Evolutionary conservation across 2,329 filamentous ascomycete genomes (phyloP), one percentile per base, ranked within the genome.

Genomic region (Didymella arachidicola): DNA sequence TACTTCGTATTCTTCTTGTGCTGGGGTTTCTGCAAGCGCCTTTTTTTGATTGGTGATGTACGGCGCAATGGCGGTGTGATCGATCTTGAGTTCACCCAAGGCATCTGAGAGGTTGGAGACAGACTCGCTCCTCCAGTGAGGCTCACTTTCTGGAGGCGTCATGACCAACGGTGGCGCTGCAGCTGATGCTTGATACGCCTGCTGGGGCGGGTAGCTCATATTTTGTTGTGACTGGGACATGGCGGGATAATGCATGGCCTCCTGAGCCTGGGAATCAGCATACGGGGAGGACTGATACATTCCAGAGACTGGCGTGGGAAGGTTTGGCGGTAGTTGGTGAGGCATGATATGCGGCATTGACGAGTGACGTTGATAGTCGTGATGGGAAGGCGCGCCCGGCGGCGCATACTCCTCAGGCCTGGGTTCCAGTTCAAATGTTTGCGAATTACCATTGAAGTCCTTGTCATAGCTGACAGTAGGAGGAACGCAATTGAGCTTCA

Each of bases 401-500:
- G 68, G 64, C 41, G 74, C 71, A 62, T 80, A 80, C 32, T 80
- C 78, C 41, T 74, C 59, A 6, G 74, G 69, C 56, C 75, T 71
- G 30, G 73, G 73, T 52, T 77, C 79, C 53, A 78, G 69, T 63
- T 78, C 78, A 50, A 74, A 79, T 18, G 72, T 78, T 56, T 80
- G 77, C 30, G 74, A 73, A 36, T 68, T 70, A 38, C 74, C 69
- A 42, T 74, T 72, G 64, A 77, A 80, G 60, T 84, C 83, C 51
- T 88, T 87, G 69, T 93, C 90, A 69, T 90, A 89, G 61, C 87
- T 87, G 58, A 93, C 89, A 56, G 92, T 93, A 4, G 94, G 95
- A 44, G 93, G 92, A 26, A 97, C 89, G 76, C 95, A 98, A 71
- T 95, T 91, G 59, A 97, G 85, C 81, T 97, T 98, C 62, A 98